Evolutionary conservation across 345 rosid genomes (phyloP), one percentile per base, ranked within the genome.

Genomic region (Linum tenue): DNA sequence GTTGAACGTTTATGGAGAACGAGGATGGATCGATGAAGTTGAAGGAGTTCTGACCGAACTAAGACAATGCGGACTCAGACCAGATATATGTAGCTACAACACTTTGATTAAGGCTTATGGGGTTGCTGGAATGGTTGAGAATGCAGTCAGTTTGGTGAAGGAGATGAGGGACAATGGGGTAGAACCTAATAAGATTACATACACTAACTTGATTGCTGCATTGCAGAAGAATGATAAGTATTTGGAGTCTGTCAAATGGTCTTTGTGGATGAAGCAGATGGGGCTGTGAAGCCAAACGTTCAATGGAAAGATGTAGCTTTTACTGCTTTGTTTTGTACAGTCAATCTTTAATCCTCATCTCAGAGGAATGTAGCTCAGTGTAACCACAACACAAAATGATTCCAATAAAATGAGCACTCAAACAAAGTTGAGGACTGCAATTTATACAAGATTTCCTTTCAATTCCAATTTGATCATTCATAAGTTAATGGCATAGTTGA

Each of bases 211-310:
- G 81, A 79, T 89, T 60, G 68, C 78, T 56, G 95, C 95, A 51
- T 72, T 89, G 72, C 85, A 68, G 51, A 87, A 66, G 78, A 92
- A 92, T 69, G 98, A 87, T 56, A 72, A 87, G 66, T 84, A 82
- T 71, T 82, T 92, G 69, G 97, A 92, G 77, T 96, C 98, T 77
- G 78, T 89, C 10, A 86, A 81, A 75, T 92, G 97, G 97, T 92
- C 97, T 56, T 83, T 92, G 85, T 89, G 98, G 97, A 83, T 87
- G 91, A 92, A 89, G 73, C 98, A 92, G 79, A 73, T 86, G 83
- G 89, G 86, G 67, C 63, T 88, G 65, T 77, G 76, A 71, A 69
- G 16, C 64, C 0, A 9, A 10, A 48, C 14, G 3, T 48, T 15
- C 6, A 41, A 41, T 41, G 44, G 31, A 22, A 22, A 22, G 31